A percentile compares a stretch with the other conserved stretches of the same genome.
Evolutionary conservation across 2,329 filamentous ascomycete species (phyloP).

Genomic region (Orbilia blumenaviensis): DNA sequence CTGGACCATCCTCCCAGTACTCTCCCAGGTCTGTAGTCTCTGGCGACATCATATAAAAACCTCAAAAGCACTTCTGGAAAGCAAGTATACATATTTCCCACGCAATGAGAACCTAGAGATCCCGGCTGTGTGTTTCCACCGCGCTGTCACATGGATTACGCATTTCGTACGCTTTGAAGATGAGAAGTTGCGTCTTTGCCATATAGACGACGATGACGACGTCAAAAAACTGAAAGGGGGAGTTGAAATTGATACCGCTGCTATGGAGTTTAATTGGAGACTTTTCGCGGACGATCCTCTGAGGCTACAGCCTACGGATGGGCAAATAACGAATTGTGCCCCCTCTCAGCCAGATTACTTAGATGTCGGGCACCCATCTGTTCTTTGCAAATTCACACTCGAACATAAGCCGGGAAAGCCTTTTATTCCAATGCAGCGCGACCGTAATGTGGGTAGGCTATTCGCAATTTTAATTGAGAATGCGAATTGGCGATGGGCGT

Average conservation of each 20-base stretch:
- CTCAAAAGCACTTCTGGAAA: not conserved
- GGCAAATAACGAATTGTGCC: too few species aligned
- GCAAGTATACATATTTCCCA: not conserved
- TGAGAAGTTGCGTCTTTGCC: not conserved
- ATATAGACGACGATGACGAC: not conserved
- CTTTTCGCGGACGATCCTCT: not conserved
- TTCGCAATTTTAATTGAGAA: not conserved
- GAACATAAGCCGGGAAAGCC: too few species aligned
- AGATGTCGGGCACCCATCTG: not conserved
- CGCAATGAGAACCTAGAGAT: not conserved
- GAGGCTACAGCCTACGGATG: not conserved
- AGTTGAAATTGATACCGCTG: not conserved
- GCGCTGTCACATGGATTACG: not conserved
- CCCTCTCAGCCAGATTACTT: not conserved
- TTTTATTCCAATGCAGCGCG: too few species aligned
- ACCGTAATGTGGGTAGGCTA: too few species aligned
- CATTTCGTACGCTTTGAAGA: not conserved
- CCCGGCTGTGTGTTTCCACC: not conserved
- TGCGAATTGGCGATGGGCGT: not conserved
- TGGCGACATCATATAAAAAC: not conserved
- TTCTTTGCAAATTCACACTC: not conserved
- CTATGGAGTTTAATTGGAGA: not conserved
- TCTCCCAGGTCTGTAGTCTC: not conserved
- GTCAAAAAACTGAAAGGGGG: too few species aligned
- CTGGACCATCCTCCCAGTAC: not conserved